Evolutionary conservation across 345 rosid species (phyloP).

Genomic region (Salix brachista): DNA sequence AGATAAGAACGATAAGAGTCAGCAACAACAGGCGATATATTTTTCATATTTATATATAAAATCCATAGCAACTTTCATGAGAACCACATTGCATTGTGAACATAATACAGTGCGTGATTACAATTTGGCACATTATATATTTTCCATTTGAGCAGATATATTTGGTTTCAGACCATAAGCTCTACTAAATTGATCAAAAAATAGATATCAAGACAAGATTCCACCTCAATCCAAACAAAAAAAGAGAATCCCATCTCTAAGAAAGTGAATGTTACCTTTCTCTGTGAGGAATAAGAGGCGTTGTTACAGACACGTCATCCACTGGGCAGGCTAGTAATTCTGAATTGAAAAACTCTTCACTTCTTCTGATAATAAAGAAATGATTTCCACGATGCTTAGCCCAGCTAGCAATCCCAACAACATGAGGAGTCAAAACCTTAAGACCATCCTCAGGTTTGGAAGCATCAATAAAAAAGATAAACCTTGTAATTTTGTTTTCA

Average conservation of each 20-base stretch:
- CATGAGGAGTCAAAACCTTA: constrained; percentile 67
- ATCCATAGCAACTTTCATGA: too few relatives aligned
- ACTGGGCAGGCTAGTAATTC: constrained; percentile 69
- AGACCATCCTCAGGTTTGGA: constrained; percentile 66
- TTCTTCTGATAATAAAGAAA: constrained; percentile 74
- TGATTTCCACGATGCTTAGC: constrained; percentile 82
- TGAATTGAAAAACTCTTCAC: constrained; percentile 73
- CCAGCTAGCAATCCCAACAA: constrained; percentile 58
- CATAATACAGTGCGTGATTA: too few relatives aligned
- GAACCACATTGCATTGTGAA: too few relatives aligned
- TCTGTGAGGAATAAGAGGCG: constrained; percentile 72
- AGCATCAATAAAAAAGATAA: constrained; percentile 57
- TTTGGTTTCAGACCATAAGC: too few relatives aligned
- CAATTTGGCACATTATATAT: too few relatives aligned
- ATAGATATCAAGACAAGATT: not conserved
- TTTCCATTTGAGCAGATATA: too few relatives aligned
- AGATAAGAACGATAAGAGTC: not conserved
- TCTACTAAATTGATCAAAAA: not conserved
- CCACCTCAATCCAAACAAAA: not conserved
- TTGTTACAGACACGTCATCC: constrained; percentile 52
- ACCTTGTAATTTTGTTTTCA: constrained; percentile 68
- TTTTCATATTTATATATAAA: too few relatives aligned
- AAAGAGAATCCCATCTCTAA: not conserved
- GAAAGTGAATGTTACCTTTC: constrained; percentile 46
- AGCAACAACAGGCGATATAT: too few relatives aligned